These are phyloP conservation scores for Cladophialophora immunda DNA, from an alignment of 2,329 filamentous ascomycete genomes.

Conservation along the genomic window DNA sequence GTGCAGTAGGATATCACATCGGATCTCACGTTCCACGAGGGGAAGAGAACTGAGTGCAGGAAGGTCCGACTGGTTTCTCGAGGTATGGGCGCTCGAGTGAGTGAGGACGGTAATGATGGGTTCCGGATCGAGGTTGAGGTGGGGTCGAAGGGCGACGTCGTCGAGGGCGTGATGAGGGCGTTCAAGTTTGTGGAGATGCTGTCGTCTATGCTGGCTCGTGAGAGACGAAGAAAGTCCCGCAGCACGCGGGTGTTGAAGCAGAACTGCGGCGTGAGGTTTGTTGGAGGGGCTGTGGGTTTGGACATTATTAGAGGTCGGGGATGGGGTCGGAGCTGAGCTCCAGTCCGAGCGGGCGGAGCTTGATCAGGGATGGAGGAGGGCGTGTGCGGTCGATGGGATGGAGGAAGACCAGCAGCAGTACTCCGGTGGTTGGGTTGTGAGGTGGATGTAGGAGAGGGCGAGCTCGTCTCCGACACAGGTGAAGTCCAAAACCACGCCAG, in stretches of 20 bases:
- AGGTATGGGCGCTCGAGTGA: constrained; percentile 45
- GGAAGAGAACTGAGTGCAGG: constrained; percentile 80
- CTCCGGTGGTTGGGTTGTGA: constrained; percentile 17
- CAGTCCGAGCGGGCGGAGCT: not conserved
- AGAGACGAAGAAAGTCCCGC: constrained; percentile 88
- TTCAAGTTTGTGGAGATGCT: constrained; percentile 94
- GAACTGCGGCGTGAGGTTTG: constrained; percentile 74
- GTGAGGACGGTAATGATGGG: constrained; percentile 26
- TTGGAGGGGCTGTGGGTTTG: constrained; percentile 41
- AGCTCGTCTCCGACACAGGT: constrained; percentile 20
- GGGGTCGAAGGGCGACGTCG: constrained; percentile 75
- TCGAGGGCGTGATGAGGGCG: constrained; percentile 79
- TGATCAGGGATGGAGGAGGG: not conserved
- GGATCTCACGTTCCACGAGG: constrained; percentile 83
- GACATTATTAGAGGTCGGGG: constrained; percentile 47
- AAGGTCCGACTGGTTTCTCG: constrained; percentile 73
- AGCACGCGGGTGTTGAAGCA: constrained; percentile 55
- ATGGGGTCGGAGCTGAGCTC: not conserved
- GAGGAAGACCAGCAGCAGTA: constrained; percentile 2
- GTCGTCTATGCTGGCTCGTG: constrained; percentile 86
- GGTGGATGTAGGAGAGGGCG: constrained; percentile 24
- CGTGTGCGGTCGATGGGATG: not conserved
- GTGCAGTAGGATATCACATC: constrained; percentile 91
- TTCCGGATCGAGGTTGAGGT: constrained; percentile 68
- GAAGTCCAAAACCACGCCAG: constrained; percentile 42